phyloP scores from a whole-genome alignment of 139 green algal species.

The Chlamydomonas schloesseri region DNA sequence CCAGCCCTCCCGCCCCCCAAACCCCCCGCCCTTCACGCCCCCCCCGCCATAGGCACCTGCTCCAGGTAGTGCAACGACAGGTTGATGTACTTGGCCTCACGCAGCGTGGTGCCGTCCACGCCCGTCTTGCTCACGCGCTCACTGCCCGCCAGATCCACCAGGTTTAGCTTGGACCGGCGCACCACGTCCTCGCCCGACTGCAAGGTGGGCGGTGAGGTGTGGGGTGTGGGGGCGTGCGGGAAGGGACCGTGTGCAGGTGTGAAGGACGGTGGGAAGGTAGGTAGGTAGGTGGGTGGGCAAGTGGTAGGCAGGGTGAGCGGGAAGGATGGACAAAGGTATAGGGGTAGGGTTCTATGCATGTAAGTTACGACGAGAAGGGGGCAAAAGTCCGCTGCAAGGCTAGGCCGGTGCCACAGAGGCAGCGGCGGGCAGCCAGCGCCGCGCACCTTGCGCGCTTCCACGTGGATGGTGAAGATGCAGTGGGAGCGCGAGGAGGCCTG shows the following conservation, averaged over 20 bases:
- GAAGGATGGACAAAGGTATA: too few relatives aligned
- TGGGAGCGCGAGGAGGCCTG: conserved; percentile 85
- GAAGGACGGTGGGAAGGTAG: too few relatives aligned
- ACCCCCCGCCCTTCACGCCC: not conserved
- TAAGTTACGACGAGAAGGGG: too few relatives aligned
- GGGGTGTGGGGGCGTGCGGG: not conserved
- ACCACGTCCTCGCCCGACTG: conserved; percentile 75
- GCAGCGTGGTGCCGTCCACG: conserved; percentile 76
- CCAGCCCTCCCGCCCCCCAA: not conserved
- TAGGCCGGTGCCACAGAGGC: too few relatives aligned
- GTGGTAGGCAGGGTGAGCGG: too few relatives aligned
- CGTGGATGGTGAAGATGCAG: conserved; percentile 88
- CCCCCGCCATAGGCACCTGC: conserved; percentile 62
- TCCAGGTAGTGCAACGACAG: conserved; percentile 89
- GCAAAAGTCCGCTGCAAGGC: too few relatives aligned
- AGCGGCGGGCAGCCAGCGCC: too few relatives aligned
- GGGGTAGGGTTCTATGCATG: too few relatives aligned
- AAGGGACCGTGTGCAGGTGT: not conserved
- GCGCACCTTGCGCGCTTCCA: conserved; percentile 74
- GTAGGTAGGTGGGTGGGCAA: too few relatives aligned
- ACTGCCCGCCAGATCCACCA: conserved; percentile 80
- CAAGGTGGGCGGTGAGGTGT: too few relatives aligned
- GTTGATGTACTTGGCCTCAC: conserved; percentile 94
- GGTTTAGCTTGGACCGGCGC: conserved; percentile 78
- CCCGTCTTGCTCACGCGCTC: conserved; percentile 79